Conservation (phyloP, 176 grass and related monocot species). For the Ensete ventricosum region DNA sequence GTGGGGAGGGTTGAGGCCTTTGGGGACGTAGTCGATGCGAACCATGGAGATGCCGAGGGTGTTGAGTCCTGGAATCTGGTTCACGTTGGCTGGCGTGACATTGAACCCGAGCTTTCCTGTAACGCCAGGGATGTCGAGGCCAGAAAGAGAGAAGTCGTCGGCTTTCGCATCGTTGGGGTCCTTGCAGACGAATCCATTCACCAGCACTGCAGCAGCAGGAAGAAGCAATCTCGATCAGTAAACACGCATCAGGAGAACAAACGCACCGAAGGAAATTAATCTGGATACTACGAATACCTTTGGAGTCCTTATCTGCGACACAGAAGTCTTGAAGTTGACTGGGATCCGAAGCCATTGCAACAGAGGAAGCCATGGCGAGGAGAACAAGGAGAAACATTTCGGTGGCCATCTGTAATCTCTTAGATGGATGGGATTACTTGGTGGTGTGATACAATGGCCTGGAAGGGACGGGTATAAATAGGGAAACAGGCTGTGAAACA, state of each 20-base stretch:
- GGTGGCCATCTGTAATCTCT: neutral
- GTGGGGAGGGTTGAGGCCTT: slow-evolving; percentile 60
- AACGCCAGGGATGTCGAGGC: slow-evolving; percentile 28
- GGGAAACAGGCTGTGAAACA: too few species aligned
- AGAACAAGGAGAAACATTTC: neutral
- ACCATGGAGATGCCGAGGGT: slow-evolving; percentile 58
- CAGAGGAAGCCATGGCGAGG: neutral
- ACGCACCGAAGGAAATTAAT: too few species aligned
- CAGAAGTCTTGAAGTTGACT: neutral
- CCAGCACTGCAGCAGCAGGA: slow-evolving; percentile 20
- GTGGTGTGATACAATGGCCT: too few species aligned
- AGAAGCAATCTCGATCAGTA: too few species aligned
- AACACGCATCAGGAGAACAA: too few species aligned
- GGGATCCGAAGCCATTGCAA: neutral
- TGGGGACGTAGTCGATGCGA: slow-evolving; percentile 46
- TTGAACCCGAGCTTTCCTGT: slow-evolving; percentile 30
- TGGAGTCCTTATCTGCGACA: neutral
- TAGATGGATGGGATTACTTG: too few species aligned
- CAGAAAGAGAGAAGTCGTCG: slow-evolving; percentile 41
- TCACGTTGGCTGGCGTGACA: slow-evolving; percentile 25
- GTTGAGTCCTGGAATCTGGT: slow-evolving; percentile 47
- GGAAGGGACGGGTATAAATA: too few species aligned
- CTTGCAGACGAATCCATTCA: slow-evolving; percentile 82
- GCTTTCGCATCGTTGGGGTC: slow-evolving; percentile 39
- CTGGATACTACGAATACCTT: neutral